Percentiles rank a stretch among this genome's conserved stretches.
phyloP scores from a whole-genome alignment of 176 grass and related monocot species.

The Carex pumila region DNA sequence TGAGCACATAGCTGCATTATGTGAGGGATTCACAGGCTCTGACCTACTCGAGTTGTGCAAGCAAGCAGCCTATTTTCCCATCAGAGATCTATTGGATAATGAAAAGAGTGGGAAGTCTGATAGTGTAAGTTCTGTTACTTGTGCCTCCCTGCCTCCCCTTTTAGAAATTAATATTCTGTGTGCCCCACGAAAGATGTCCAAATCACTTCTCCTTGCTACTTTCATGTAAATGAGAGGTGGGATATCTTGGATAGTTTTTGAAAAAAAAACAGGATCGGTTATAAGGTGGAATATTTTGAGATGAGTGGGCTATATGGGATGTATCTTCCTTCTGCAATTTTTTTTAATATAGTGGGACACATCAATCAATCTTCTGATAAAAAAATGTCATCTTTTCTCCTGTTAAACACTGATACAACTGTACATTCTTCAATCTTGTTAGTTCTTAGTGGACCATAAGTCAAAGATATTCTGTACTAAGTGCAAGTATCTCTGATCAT shows the following conservation, averaged over 20 bases:
- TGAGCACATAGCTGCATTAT: slow-evolving; percentile 60
- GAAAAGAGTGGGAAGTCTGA: slow-evolving; percentile 58
- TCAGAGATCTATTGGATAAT: slow-evolving; percentile 68
- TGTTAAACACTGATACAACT: background rate
- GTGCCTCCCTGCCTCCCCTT: background rate
- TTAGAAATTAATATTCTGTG: background rate
- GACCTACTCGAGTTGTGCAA: slow-evolving; percentile 92
- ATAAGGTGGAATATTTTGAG: background rate
- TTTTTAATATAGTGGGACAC: background rate
- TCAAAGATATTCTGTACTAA: background rate
- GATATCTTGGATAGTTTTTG: background rate
- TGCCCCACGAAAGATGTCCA: background rate
- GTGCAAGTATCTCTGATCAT: background rate
- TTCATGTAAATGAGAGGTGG: background rate
- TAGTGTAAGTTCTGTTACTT: slow-evolving; percentile 42
- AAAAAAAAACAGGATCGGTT: background rate
- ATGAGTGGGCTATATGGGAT: background rate
- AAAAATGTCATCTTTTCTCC: background rate
- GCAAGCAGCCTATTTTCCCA: slow-evolving; percentile 85
- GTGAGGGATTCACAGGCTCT: slow-evolving; percentile 87
- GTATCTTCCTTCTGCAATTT: background rate
- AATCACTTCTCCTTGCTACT: too few species aligned
- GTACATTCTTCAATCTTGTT: background rate
- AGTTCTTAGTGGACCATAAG: background rate
- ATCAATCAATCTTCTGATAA: background rate